These are phyloP conservation scores for Wolfiporia cocos DNA, from an alignment of 1,284 basidiomycete genomes.

Conservation along the genomic window DNA sequence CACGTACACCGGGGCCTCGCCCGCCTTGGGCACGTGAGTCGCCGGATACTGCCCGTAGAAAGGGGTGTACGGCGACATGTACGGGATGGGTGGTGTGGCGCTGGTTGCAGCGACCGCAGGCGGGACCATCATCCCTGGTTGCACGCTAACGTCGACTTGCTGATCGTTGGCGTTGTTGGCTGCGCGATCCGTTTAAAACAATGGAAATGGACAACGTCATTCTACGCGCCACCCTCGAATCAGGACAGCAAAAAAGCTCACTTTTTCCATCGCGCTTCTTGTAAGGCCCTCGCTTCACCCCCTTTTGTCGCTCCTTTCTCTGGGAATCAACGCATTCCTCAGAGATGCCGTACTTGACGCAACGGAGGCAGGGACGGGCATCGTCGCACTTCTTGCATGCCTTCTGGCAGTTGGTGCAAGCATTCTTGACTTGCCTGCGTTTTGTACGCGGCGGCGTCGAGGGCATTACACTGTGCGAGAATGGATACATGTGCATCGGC, in stretches of 20 bases:
- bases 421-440: conserved; percentile 86
- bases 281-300: conserved; percentile 86
- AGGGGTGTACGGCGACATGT: conserved; percentile 36
- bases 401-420: conserved; percentile 85
- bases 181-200: conserved; percentile 35
- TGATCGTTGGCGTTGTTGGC: conserved; percentile 49
- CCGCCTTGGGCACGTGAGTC: conserved; percentile 39
- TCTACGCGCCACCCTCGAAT: conserved; percentile 10
- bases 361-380: conserved; percentile 79
- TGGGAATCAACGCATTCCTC: conserved; percentile 79
- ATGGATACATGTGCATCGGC: conserved; percentile 65
- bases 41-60: conserved; percentile 46
- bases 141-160: conserved; percentile 40
- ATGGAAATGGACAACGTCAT: conserved; percentile 10
- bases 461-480: conserved; percentile 42
- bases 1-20: conserved; percentile 43
- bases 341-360: conserved; percentile 77
- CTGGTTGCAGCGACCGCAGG: conserved; percentile 34
- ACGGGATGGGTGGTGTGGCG: conserved; percentile 40
- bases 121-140: conserved; percentile 36
- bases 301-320: conserved; percentile 81
- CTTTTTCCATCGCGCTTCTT: conserved; percentile 88
- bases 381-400: conserved; percentile 91
- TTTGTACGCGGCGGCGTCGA: conserved; percentile 55
- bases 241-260: conserved; percentile 30